Base-by-base conservation (phyloP, 108 stramenopile species). In the Stephanodiscus minutulus region DNA sequence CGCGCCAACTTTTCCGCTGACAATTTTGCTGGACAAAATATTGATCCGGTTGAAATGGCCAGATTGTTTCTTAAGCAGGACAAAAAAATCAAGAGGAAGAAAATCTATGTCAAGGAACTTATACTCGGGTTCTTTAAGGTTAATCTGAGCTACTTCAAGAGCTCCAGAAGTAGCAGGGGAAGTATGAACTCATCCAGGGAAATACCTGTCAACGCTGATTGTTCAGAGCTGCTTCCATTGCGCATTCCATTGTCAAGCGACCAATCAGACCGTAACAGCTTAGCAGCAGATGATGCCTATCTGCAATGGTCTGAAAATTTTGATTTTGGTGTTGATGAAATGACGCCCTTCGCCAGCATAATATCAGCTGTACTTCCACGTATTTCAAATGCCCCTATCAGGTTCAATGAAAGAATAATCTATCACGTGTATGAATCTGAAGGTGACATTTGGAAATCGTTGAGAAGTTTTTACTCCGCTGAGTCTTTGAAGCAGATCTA, bases 401-500 rank as follows among this genome's bases (percentile, higher is more conserved):
- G 89, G 88, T 77, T 85, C 87, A 62, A 85, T 80, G 28, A 70
- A 72, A 17, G 54, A 46, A 15, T 82, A 93, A 74, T 89, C 94
- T 50, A 44, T 84, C 48, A 78, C 36, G 61, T 78, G 0, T 78
- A 61, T 61, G 77, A 78, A 78, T 37, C 27, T 10, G 65, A 78
- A 78, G 77, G 60, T 35, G 77, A 78, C 49, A 59, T 78, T 1
- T 72, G 59, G 74, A 66, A 47, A 37, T 78, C 70, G 46, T 65
- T 78, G 22, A 58, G 52, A 18, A 76, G 74, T 57, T 74, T 75
- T 53, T 77, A 73, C n/a, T 61, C 79, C 18, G 48, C 63, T 7
- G 74, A 84, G 61, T 87, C 86, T 11, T 69, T 98, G 73, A 84
- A 83, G 61, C 98, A 98, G 79, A 83, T 98, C 41, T 97, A 97